Percentiles rank a stretch among this genome's conserved stretches.
Evolutionary conservation across 495 filamentous ascomycete species (phyloP).

Genomic region (Polyplosphaeria fusca): DNA sequence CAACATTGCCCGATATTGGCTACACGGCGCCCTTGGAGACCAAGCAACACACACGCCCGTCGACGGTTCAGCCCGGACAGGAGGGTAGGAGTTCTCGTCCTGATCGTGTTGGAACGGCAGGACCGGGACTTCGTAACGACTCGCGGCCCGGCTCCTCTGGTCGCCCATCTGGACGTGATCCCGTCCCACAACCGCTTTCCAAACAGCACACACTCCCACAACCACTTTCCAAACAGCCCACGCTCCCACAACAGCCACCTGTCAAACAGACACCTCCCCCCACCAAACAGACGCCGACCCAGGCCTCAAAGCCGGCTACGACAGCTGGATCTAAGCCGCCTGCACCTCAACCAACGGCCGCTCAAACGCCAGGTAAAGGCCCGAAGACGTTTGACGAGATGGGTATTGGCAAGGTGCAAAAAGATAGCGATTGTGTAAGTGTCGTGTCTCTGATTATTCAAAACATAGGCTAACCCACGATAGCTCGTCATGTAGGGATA

Average conservation of each 20-base stretch:
- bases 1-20: constrained; percentile 32
- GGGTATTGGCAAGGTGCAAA: constrained; percentile 79
- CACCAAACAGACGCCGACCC: background rate
- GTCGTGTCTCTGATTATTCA: background rate
- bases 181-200: constrained; percentile 6
- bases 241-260: background rate
- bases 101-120: constrained; percentile 17
- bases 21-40: constrained; percentile 30
- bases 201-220: background rate
- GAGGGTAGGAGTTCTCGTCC: constrained; percentile 13
- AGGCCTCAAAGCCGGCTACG: background rate
- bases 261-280: background rate
- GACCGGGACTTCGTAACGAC: constrained; percentile 10
- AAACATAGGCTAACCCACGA: constrained; percentile 36
- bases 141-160: constrained; percentile 19
- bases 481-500: constrained; percentile 66
- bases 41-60: constrained; percentile 24
- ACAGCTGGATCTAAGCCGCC: constrained; percentile 2
- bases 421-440: constrained; percentile 89
- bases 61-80: constrained; percentile 27
- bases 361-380: constrained; percentile 60
- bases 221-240: constrained; percentile 6
- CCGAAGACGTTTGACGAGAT: constrained; percentile 98
- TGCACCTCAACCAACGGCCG: constrained; percentile 31
- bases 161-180: constrained; percentile 11